Percentiles rank a stretch among this genome's conserved stretches.
Evolutionary conservation across 208 protist genomes (phyloP).

Genomic region (Dictyostelium gargantuum): DNA sequence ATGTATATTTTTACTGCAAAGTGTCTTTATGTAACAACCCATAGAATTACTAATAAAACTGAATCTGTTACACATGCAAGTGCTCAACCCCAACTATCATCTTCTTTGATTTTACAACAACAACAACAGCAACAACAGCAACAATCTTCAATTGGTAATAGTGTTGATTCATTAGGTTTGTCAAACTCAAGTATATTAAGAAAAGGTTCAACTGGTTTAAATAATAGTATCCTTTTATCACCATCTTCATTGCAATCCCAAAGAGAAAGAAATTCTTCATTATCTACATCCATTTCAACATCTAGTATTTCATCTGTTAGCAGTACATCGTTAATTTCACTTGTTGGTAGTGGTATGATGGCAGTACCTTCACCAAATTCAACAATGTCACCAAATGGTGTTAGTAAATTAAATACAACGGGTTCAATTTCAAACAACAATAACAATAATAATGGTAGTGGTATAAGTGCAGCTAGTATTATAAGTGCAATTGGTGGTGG

Average conservation of each 20-base stretch:
- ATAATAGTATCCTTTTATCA: background rate
- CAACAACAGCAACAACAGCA: background rate
- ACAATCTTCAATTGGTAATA: background rate
- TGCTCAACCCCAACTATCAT: slow-evolving; percentile 9
- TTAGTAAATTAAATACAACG: background rate
- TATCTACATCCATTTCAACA: background rate
- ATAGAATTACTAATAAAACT: slow-evolving; percentile 47
- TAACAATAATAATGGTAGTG: background rate
- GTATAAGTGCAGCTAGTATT: background rate
- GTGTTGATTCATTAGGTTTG: background rate
- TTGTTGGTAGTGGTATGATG: background rate
- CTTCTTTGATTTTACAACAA: too few relatives aligned
- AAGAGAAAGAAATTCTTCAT: background rate
- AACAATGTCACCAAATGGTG: background rate
- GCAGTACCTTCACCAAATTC: background rate
- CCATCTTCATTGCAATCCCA: background rate
- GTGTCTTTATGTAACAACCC: slow-evolving; percentile 30
- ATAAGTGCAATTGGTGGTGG: background rate
- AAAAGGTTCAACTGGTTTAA: background rate
- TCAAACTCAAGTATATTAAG: background rate
- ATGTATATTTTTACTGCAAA: slow-evolving; percentile 46
- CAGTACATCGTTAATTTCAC: background rate
- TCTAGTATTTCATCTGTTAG: background rate
- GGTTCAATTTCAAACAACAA: background rate
- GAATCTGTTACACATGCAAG: slow-evolving; percentile 18